Evolutionary conservation across 331 rosid genomes (phyloP).

Genomic region (Phaseolus coccineus): DNA sequence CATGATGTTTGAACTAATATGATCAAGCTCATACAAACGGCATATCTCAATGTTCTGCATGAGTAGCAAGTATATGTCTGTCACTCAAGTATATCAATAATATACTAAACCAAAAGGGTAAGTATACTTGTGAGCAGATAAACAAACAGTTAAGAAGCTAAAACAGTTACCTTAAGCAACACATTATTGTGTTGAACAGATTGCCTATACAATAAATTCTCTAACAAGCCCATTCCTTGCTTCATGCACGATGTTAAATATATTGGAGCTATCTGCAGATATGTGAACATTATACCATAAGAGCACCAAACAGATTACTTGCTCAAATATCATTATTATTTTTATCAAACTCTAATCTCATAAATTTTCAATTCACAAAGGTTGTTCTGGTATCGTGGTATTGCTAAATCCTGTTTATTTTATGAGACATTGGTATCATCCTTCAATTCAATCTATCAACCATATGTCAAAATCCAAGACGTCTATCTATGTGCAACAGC

Average conservation of each 20-base stretch:
- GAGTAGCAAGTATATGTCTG: constrained; percentile 31
- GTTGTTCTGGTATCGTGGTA: not conserved
- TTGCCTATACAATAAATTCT: constrained; percentile 75
- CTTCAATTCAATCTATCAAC: constrained; percentile 15
- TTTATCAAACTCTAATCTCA: constrained; percentile 14
- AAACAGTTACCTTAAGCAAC: constrained; percentile 77
- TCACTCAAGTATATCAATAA: constrained; percentile 45
- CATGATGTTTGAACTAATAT: constrained; percentile 78
- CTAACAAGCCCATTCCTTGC: constrained; percentile 92
- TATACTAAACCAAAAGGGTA: constrained; percentile 7
- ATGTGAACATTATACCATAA: constrained; percentile 38
- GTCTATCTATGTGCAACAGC: not conserved
- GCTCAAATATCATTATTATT: constrained; percentile 23
- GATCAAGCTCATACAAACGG: constrained; percentile 81
- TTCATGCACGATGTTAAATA: constrained; percentile 89
- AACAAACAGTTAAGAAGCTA: constrained; percentile 17
- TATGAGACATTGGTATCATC: constrained; percentile 23
- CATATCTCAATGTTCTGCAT: constrained; percentile 93
- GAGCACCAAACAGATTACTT: constrained; percentile 39
- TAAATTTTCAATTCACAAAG: not conserved
- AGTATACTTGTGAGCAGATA: constrained; percentile 7
- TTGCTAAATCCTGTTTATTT: constrained; percentile 10
- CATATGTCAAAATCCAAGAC: constrained; percentile 29
- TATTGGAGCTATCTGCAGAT: constrained; percentile 91
- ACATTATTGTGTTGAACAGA: constrained; percentile 71